Evolutionary conservation across 1,139 yeast species (phyloP), one percentile per base, ranked within the genome.

Genomic region (Suhomyces choctaworum): DNA sequence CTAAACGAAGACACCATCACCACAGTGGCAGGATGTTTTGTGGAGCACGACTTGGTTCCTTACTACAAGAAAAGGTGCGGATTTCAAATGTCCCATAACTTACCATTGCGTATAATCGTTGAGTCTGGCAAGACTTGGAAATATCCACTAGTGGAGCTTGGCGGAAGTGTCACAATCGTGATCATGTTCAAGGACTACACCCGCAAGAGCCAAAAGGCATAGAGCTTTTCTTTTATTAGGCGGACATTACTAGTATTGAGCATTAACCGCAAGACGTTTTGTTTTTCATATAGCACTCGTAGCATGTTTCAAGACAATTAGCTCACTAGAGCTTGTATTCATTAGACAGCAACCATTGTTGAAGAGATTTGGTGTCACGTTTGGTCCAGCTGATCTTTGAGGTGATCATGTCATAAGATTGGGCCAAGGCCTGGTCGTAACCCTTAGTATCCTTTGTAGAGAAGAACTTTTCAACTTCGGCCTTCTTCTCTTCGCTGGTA

Each of bases 381-480:
- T 67, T 56, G 34, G 81, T 70, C 92, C 90, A 84, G 39, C 70
- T 63, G 40, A 78, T 70, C 58, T 80, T 78, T 35, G 88, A 64
- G 29, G 74, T 66, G 43, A 86, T 71, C 31, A 76, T 65, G 60
- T 87, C 96, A 50, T 82, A 68, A 12, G 85, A 65, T 64, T 81
- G 89, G 11, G 82, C 84, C 54, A 86, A 71, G 40, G 80, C 73
- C 67, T 82, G 82, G 61, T 84, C 84, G 52, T 70, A 84, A 32
- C 90, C 94, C 56, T 78, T 80, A 44, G 85, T 79, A 51, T 82
- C 74, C 62, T 75, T 82, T 35, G 45, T 57, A 40, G 52, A 63
- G 55, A 84, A 86, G 68, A 85, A 87, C 34, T 58, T 57, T 46
- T 71, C 70, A 41, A 86, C 76, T 31, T 72, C 76, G 10, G 70